Conservation (phyloP, 2,329 filamentous ascomycete species). For the Arthroderma sp. region DNA sequence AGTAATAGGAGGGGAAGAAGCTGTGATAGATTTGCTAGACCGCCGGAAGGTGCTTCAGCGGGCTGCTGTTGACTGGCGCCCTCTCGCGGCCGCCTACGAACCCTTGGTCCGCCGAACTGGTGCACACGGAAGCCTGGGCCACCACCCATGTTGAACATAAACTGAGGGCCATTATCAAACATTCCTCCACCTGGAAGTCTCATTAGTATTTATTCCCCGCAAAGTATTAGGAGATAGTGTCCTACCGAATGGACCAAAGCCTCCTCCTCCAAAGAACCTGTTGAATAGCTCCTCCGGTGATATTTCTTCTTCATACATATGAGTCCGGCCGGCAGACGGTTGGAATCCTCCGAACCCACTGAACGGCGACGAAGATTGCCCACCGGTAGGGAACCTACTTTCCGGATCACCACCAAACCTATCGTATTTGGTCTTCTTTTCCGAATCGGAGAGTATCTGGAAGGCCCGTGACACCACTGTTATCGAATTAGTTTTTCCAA, state of each 20-base stretch:
- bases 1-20: slow-evolving; percentile 80
- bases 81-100: slow-evolving; percentile 61
- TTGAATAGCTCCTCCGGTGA: slow-evolving; percentile 95
- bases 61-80: slow-evolving; percentile 40
- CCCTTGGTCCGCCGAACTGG: slow-evolving; percentile 74
- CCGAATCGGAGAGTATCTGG: slow-evolving; percentile 79
- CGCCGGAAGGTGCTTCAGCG: slow-evolving; percentile 38
- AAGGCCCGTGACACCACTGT: slow-evolving; percentile 82
- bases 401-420: slow-evolving; percentile 86
- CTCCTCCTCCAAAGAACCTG: slow-evolving; percentile 78
- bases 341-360: slow-evolving; percentile 35
- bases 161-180: slow-evolving; percentile 70
- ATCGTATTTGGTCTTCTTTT: slow-evolving; percentile 84
- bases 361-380: slow-evolving; percentile 31
- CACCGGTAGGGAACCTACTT: slow-evolving; percentile 52
- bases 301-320: slow-evolving; percentile 79
- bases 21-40: slow-evolving; percentile 48
- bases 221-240: slow-evolving; percentile 7
- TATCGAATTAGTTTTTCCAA: neutral
- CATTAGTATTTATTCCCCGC: neutral
- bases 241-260: slow-evolving; percentile 49
- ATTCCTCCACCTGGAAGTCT: slow-evolving; percentile 35
- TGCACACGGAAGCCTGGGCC: slow-evolving; percentile 86
- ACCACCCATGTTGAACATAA: slow-evolving; percentile 90
- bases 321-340: slow-evolving; percentile 35